Conservation (phyloP, 106 monocot genomes). For the Agapanthus africanus region DNA sequence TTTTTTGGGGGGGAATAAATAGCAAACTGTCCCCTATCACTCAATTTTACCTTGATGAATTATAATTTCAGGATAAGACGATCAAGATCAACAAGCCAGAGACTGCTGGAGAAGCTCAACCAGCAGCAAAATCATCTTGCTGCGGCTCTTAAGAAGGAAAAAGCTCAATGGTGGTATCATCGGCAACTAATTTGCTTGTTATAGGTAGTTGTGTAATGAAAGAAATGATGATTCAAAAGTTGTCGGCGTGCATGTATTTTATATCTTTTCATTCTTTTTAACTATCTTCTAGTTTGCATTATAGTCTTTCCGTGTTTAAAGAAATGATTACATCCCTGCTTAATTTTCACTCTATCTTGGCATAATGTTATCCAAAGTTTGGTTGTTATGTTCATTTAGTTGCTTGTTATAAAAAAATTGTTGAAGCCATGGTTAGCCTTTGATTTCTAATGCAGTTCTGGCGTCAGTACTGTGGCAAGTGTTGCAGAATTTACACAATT, state of each 20-base stretch:
- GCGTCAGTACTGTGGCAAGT: no score
- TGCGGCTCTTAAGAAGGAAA: constrained; percentile 27
- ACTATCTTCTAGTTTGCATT: not conserved
- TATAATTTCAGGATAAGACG: constrained; percentile 38
- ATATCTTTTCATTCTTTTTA: constrained; percentile 23
- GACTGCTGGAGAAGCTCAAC: constrained; percentile 29
- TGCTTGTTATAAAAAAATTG: no score
- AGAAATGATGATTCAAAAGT: not conserved
- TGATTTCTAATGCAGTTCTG: no score
- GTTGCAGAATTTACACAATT: no score
- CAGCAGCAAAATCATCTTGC: constrained; percentile 38
- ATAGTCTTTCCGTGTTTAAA: constrained; percentile 1
- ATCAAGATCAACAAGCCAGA: constrained; percentile 66
- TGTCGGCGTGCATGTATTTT: constrained; percentile 20
- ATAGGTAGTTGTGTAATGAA: constrained; percentile 19
- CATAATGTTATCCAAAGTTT: no score
- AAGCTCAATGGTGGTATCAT: not conserved
- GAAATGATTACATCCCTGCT: not conserved
- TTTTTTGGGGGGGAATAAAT: not conserved
- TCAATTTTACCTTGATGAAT: not conserved
- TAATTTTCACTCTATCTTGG: no score
- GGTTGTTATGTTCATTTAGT: no score
- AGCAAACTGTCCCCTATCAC: not conserved
- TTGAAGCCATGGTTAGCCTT: no score
- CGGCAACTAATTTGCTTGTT: constrained; percentile 11